Percentiles rank a stretch among this genome's conserved stretches.
These are phyloP conservation scores for Lasiosphaeria hispida DNA, from an alignment of 495 filamentous ascomycete species.

Conservation along the genomic window DNA sequence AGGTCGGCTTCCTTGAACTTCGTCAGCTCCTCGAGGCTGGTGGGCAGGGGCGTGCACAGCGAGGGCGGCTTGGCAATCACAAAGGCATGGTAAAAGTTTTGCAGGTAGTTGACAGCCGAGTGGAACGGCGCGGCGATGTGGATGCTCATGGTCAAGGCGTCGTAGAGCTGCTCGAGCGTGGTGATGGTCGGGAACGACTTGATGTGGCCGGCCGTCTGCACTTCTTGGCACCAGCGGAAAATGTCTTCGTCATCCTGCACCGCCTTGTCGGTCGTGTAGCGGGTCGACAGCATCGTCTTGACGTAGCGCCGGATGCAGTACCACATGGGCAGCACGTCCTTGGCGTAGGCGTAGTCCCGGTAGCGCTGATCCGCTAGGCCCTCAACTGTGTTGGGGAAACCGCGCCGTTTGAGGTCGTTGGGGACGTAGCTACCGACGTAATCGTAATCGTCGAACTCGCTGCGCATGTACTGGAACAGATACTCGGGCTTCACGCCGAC, in stretches of 20 bases:
- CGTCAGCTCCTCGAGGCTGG: conserved; percentile 24
- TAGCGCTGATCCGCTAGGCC: conserved; percentile 37
- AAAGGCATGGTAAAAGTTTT: conserved; percentile 49
- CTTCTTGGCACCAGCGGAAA: conserved; percentile 38
- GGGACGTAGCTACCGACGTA: conserved; percentile 44
- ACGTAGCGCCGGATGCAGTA: conserved; percentile 36
- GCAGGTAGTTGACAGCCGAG: conserved; percentile 50
- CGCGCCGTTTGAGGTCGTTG: conserved; percentile 42
- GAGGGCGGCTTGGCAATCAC: conserved; percentile 45
- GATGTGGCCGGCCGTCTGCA: conserved; percentile 33
- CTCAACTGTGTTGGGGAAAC: conserved; percentile 38
- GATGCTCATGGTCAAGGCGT: conserved; percentile 65
- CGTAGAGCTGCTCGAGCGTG: conserved; percentile 76
- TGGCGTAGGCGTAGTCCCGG: conserved; percentile 48
- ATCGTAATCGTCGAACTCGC: conserved; percentile 41
- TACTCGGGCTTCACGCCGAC: conserved; percentile 35
- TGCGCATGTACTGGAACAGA: conserved; percentile 27
- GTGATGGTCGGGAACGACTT: conserved; percentile 64
- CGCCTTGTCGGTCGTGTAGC: conserved; percentile 20
- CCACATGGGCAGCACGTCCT: conserved; percentile 44
- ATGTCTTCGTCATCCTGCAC: conserved; percentile 33
- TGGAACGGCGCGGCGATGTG: conserved; percentile 51
- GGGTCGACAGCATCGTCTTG: conserved; percentile 25
- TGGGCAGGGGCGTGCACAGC: conserved; percentile 36
- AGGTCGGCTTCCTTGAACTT: conserved; percentile 35